phyloP scores from a whole-genome alignment of 345 rosid genomes.

The Dipteronia sinensis region DNA sequence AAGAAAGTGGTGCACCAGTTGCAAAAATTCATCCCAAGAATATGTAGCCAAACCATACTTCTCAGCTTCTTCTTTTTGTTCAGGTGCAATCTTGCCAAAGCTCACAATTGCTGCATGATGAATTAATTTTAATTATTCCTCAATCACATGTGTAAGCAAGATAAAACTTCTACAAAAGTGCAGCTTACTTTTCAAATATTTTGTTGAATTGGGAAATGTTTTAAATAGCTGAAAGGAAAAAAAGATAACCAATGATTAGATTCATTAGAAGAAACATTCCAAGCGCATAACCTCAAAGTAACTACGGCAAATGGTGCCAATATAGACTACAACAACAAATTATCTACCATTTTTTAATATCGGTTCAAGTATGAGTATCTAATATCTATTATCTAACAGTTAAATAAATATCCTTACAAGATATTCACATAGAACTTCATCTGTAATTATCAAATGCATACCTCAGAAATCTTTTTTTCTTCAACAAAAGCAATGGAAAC shows the following conservation, averaged over 20 bases:
- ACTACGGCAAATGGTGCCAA: background rate
- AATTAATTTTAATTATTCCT: slow-evolving; percentile 22
- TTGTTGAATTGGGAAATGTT: slow-evolving; percentile 69
- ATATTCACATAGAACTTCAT: background rate
- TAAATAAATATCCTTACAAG: background rate
- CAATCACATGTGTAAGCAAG: background rate
- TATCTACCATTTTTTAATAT: background rate
- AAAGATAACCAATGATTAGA: slow-evolving; percentile 3
- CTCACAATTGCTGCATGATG: slow-evolving; percentile 81
- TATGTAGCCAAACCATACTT: slow-evolving; percentile 59
- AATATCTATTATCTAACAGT: background rate
- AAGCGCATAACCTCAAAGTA: background rate
- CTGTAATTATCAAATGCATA: slow-evolving; percentile 25
- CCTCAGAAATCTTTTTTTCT: slow-evolving; percentile 90
- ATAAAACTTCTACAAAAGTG: slow-evolving; percentile 9
- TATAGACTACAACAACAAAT: background rate
- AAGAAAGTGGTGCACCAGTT: slow-evolving; percentile 48
- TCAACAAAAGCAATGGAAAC: slow-evolving; percentile 86
- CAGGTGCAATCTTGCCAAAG: slow-evolving; percentile 74
- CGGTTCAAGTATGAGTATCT: background rate
- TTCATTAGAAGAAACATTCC: slow-evolving; percentile 12
- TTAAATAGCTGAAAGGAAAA: slow-evolving; percentile 65
- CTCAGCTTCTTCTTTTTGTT: slow-evolving; percentile 64
- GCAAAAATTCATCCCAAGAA: slow-evolving; percentile 85
- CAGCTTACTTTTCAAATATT: slow-evolving; percentile 74